Evolutionary conservation across 2,329 filamentous ascomycete genomes (phyloP), one percentile per base, ranked within the genome.

Genomic region (Blumeriella jaapii): DNA sequence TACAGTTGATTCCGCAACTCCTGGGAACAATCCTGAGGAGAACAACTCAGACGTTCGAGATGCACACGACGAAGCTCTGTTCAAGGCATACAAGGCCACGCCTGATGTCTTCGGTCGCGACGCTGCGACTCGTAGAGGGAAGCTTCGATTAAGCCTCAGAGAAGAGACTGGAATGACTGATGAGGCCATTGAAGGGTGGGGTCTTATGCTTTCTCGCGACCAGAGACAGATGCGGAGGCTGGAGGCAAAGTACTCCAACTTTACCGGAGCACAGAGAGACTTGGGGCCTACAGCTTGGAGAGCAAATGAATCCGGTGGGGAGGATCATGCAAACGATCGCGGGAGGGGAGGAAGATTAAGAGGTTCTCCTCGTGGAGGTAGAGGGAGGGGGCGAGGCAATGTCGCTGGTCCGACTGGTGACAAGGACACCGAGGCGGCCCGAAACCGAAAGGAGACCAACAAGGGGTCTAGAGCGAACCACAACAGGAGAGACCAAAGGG

Each of bases 101-200:
- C 69, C 77, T 0, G 69, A 65, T 5, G 53, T 78, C 0, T 95
- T 95, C 51, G 70, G 65, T 4, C 71, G 87, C 12, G 82, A 87
- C 40, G 68, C 76, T 1, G 68, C 69, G 4, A 85, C 81, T 0
- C 68, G 85, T 34, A 67, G 81, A 42, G 67, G 78, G 0, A 66
- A 68, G 14, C 62, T 69, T 1, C 69, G 91, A 24, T 59, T 58
- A 5, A 70, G 69, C 20, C 56, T 98, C 31, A 81, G 78, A 47
- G 68, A 70, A 14, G 77, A 86, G 40, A 93, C 84, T 1, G 79
- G 79, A 3, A 84, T 95, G 84, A 86, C 85, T 0, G 87, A 96
- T 49, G 89, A 96, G 59, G 78, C 81, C 2, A 80, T 98, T 20
- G 91, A 96, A 59, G 91, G 91, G 4, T 98, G 89, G 87, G 84